These are phyloP conservation scores for Starmerella etchellsii DNA, from an alignment of 805 yeast species.

Conservation along the genomic window DNA sequence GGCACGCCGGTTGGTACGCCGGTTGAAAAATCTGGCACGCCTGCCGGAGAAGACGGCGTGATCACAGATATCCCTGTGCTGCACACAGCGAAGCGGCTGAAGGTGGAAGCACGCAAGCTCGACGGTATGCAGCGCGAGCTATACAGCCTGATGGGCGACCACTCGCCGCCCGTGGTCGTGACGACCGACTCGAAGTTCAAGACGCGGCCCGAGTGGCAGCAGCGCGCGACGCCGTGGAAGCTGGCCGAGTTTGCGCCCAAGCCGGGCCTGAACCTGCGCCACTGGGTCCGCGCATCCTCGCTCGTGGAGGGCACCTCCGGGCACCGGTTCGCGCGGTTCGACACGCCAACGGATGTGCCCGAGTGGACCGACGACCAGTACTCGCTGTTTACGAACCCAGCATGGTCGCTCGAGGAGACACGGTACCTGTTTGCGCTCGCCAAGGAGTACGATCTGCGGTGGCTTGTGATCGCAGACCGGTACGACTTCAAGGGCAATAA, in stretches of 20 bases:
- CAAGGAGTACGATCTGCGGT: slow-evolving; percentile 44
- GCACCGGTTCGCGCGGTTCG: slow-evolving; percentile 59
- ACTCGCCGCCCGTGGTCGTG: slow-evolving; percentile 73
- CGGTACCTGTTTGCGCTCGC: slow-evolving; percentile 57
- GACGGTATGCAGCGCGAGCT: slow-evolving; percentile 83
- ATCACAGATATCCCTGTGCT: slow-evolving; percentile 16
- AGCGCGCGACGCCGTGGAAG: slow-evolving; percentile 75
- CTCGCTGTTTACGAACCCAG: slow-evolving; percentile 33
- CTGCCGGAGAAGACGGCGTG: background rate
- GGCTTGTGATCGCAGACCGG: slow-evolving; percentile 57
- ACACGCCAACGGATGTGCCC: slow-evolving; percentile 58
- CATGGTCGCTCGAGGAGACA: slow-evolving; percentile 72
- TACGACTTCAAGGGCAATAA: slow-evolving; percentile 25
- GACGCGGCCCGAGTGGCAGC: slow-evolving; percentile 46
- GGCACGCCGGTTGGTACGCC: background rate
- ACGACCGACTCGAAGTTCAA: slow-evolving; percentile 41
- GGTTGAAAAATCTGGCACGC: background rate
- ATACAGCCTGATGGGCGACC: slow-evolving; percentile 77
- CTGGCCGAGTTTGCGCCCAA: slow-evolving; percentile 44
- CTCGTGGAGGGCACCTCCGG: slow-evolving; percentile 31
- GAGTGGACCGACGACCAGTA: slow-evolving; percentile 51
- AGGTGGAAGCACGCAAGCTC: slow-evolving; percentile 23
- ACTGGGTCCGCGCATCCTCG: slow-evolving; percentile 56
- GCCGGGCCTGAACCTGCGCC: slow-evolving; percentile 46
- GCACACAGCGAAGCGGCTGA: slow-evolving; percentile 23